Base-by-base conservation (phyloP, 306 rosid genomes). In the Lagenaria siceraria region DNA sequence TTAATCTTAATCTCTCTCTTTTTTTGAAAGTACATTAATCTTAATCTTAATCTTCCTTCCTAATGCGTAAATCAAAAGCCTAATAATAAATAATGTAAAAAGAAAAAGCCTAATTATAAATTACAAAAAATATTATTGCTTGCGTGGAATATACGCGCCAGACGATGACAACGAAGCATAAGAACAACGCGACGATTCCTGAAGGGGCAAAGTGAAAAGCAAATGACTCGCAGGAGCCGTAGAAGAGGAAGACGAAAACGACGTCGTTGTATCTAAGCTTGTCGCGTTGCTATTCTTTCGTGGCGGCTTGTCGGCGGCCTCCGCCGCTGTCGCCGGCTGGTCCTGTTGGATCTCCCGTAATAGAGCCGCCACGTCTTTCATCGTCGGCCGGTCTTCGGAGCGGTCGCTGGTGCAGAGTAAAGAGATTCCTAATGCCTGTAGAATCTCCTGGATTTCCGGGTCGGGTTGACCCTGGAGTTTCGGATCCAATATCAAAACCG, bases 351-450 rank as follows among this genome's bases (percentile, higher is more conserved):
- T 88, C 76, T 89, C 98, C n/a, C 89, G 83, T 72, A 95, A 83
- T 83, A 95, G 87, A 59, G 90, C 98, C 0, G 97, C 97, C 3
- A 95, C 97, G 38, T 95, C 98, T 78, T 95, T 95, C 98, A 95
- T 95, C 7, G 92, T 89, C 6, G 98, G 98, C 0, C 98, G 92
- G 54, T 95, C 97, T 0, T 90, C 91, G 0, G 91, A 87, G 1
- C 97, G 90, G 10, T 87, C 85, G 62, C 96, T 95, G 0, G 97
- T 90, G 31, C 98, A 95, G 25, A 95, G 82, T 33, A 95, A 88
- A 4, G 97, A 82, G 13, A 95, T 95, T 13, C 98, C 98, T 4
- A 95, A 87, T 4, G 96, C 92, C 46, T 95, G 98, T 0, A 95
- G 85, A 85, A 95, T 95, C 81, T 95, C 97, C 66, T 95, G 97